Evolutionary conservation across 2,329 filamentous ascomycete species (phyloP).

Genomic region (Pyricularia grisea): DNA sequence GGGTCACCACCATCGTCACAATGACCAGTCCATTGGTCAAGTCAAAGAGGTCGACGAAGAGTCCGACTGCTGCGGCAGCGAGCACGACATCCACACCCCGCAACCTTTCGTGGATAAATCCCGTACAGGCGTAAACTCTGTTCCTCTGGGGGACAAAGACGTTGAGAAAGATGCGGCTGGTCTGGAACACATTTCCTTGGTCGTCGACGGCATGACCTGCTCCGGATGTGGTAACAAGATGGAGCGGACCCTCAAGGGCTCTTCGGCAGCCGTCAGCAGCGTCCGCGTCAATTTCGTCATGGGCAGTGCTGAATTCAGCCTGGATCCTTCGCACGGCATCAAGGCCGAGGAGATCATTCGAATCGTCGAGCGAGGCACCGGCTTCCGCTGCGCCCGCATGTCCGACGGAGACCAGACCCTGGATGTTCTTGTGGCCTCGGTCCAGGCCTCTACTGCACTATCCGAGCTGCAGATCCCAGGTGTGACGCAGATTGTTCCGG

Average conservation of each 20-base stretch:
- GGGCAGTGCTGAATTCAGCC: slow-evolving; percentile 23
- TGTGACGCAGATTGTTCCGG: slow-evolving; percentile 14
- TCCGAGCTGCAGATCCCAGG: slow-evolving; percentile 9
- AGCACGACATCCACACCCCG: neutral
- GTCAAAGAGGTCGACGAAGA: neutral
- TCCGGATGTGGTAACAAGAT: slow-evolving; percentile 26
- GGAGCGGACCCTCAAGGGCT: slow-evolving; percentile 15
- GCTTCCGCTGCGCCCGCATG: slow-evolving; percentile 19
- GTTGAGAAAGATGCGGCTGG: slow-evolving; percentile 15
- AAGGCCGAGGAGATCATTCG: slow-evolving; percentile 18
- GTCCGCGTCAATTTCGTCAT: slow-evolving; percentile 27
- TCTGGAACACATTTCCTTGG: slow-evolving; percentile 16
- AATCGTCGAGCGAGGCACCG: slow-evolving; percentile 16
- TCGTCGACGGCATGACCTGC: slow-evolving; percentile 26
- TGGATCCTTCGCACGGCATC: slow-evolving; percentile 14
- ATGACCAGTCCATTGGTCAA: neutral
- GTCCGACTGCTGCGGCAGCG: slow-evolving; percentile 3
- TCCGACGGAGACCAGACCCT: slow-evolving; percentile 17
- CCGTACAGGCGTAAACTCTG: neutral
- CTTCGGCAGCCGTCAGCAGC: slow-evolving; percentile 18
- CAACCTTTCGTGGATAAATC: neutral
- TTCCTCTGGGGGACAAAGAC: slow-evolving; percentile 8
- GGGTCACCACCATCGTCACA: neutral
- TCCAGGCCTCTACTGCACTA: neutral
- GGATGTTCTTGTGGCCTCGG: slow-evolving; percentile 14